Evolutionary conservation across 257 asterid species (phyloP), one percentile per base, ranked within the genome.

Genomic region (Salvia splendens): DNA sequence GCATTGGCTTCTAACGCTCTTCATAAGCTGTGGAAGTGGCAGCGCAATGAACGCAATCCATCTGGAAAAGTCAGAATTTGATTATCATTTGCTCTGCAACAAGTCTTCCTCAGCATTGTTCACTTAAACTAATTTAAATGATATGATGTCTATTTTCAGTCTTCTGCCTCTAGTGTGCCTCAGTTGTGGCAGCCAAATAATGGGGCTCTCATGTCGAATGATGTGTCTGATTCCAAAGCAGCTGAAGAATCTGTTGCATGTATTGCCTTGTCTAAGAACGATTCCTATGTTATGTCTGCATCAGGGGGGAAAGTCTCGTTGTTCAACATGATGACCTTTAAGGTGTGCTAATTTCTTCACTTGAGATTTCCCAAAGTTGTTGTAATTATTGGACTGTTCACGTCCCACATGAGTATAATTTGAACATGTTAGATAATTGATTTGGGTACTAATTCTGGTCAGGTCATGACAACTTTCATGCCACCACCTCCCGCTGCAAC

Each of bases 21-120:
- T 68, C 99, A 93, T 72, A 93, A 90, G 87, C 89, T 93, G 67
- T 93, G 99, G 99, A 93, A 90, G 79, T 93, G 99, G 99, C 99
- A 86, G 77, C 88, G 95, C 61, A 88, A 80, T 76, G 99, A 93
- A 65, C 90, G 97, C 10, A 93, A 90, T 80, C 96, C 95, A 53
- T 84, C 94, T 60, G 97, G 89, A 79, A 93, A 85, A 95, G 99
- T 90, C 61, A 55, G 72, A 53, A 62, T 59, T 32, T 45, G 16
- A 35, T 38, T 30, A 73, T 12, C 36, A 47, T 16, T 62, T 65
- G 72, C 20, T 60, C 47, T 2, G n/a, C 16, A 8, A 32, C 46
- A 30, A 32, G 11, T 32, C 14, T 77, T 70, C 15, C 28, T 59
- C 36, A 11, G 35, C 45, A 24, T 61, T 54, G 40, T 41, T 54